Evolutionary conservation across 192 early-diverging fungal genomes (phyloP), one percentile per base, ranked within the genome.

Genomic region (Rhizophagus sp.): DNA sequence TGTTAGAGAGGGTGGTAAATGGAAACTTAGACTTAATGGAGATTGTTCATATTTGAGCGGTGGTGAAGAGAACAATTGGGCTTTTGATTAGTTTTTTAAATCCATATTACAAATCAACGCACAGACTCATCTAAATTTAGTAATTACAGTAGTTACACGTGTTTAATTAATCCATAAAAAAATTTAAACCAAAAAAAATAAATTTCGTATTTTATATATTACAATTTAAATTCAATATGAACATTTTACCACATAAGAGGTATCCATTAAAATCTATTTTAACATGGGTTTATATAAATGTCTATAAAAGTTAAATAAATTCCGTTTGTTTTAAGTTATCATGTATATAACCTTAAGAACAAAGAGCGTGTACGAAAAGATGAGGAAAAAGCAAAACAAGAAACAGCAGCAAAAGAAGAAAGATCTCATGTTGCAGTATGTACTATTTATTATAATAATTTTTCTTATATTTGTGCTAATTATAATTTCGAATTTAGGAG

Each of bases 291-390:
- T 44, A 41, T 44, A 66, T 11, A 71, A 30, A 47, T 33, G 57
- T 33, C 11, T 12, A 47, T 12, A 12, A 71, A 62, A 34, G 9
- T 74, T 75, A 44, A 68, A 24, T 39, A 19, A 8, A 41, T 41
- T 52, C 34, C 57, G 41, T 57, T 27, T 47, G 39, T 72, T 73
- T 62, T 30, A 70, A 93, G 92, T 66, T 95, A 92, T 90, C 92
- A 95, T 81, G 93, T 94, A 22, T 94, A 94, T 69, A 94, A 88
- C 75, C 88, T 89, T 79, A 89, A 89, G 70, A 95, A 95, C 81
- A 82, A 85, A 7, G 94, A 93, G 71, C 82, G 83, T 69, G 94
- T 95, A 39, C 84, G 85, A 10, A 79, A 81, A 75, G 94, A 95
- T 73, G 94, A 95, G 68, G 92, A 89, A 44, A 84, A 90, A 66